phyloP scores from a whole-genome alignment of 305 asterid species.

The Caryopteris hybrid region DNA sequence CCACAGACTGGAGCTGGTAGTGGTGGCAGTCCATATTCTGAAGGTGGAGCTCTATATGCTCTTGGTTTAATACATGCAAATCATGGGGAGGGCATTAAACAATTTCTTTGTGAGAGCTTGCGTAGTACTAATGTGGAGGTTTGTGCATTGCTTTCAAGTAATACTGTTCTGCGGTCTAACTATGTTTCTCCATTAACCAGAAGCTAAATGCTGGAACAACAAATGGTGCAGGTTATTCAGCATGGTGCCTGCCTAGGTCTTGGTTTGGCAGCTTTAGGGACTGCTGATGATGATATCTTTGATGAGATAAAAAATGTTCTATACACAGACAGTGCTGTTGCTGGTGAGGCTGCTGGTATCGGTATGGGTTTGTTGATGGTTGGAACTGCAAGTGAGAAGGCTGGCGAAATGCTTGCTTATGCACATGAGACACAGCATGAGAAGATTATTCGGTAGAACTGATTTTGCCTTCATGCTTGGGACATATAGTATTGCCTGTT shows the following conservation, averaged over 20 bases:
- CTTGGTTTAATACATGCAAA: slow-evolving; percentile 82
- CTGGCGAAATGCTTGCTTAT: slow-evolving; percentile 95
- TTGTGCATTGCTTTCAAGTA: slow-evolving; percentile 11
- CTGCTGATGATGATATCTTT: slow-evolving; percentile 93
- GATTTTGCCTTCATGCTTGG: slow-evolving; percentile 7
- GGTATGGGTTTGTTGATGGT: slow-evolving; percentile 98
- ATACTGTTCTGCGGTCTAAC: background rate
- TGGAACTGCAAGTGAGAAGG: slow-evolving; percentile 98
- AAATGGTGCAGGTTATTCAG: slow-evolving; percentile 80
- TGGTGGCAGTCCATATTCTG: slow-evolving; percentile 92
- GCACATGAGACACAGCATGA: slow-evolving; percentile 99
- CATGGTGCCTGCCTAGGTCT: slow-evolving; percentile 99
- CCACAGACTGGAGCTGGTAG: slow-evolving; percentile 60
- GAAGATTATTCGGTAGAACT: slow-evolving; percentile 79
- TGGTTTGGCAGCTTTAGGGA: slow-evolving; percentile 96
- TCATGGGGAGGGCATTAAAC: slow-evolving; percentile 98
- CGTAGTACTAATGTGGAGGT: slow-evolving; percentile 65
- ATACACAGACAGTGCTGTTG: slow-evolving; percentile 98
- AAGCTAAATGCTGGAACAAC: background rate
- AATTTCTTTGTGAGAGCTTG: slow-evolving; percentile 90
- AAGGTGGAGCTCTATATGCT: slow-evolving; percentile 65
- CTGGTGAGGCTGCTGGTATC: slow-evolving; percentile 99
- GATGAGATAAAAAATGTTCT: slow-evolving; percentile 88
- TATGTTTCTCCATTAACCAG: background rate
- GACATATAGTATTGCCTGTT: background rate